These are phyloP conservation scores for Lecanosticta acicola DNA, from an alignment of 2,329 filamentous ascomycete genomes.

Conservation along the genomic window DNA sequence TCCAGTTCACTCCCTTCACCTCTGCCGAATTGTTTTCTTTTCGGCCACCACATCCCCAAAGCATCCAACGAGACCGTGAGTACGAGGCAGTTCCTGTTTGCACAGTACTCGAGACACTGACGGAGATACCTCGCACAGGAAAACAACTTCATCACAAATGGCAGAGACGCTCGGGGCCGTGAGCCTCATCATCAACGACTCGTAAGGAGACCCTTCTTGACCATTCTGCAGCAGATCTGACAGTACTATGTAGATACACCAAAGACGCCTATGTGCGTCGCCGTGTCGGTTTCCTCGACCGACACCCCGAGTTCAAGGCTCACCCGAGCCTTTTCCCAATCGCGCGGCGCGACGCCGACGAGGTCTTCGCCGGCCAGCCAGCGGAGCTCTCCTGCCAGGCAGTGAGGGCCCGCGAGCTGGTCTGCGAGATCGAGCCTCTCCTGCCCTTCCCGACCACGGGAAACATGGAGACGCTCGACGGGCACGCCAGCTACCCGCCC, in stretches of 20 bases:
- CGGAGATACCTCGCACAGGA: no score
- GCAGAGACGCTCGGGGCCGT: no score
- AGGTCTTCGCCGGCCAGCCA: slow-evolving; percentile 18
- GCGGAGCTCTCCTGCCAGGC: slow-evolving; percentile 22
- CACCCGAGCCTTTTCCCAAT: slow-evolving; percentile 9
- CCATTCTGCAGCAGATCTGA: neutral
- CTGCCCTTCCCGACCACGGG: slow-evolving; percentile 25
- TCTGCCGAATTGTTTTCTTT: no score
- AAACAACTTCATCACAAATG: no score
- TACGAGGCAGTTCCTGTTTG: no score
- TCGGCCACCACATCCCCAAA: no score
- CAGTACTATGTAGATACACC: slow-evolving; percentile 13
- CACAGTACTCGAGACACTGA: slow-evolving; percentile 20
- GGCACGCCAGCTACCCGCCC: slow-evolving; percentile 19
- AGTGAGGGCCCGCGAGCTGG: slow-evolving; percentile 23
- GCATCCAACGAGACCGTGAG: no score
- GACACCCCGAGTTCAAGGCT: slow-evolving; percentile 16
- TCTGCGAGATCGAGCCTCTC: slow-evolving; percentile 17
- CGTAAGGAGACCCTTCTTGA: neutral
- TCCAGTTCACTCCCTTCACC: no score
- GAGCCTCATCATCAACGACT: slow-evolving; percentile 23
- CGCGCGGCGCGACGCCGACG: slow-evolving; percentile 15
- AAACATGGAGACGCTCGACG: slow-evolving; percentile 27
- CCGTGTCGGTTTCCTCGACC: slow-evolving; percentile 22
- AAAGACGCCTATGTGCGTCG: slow-evolving; percentile 22